Base-by-base conservation (phyloP, 345 rosid species). In the Camelina hispida region DNA sequence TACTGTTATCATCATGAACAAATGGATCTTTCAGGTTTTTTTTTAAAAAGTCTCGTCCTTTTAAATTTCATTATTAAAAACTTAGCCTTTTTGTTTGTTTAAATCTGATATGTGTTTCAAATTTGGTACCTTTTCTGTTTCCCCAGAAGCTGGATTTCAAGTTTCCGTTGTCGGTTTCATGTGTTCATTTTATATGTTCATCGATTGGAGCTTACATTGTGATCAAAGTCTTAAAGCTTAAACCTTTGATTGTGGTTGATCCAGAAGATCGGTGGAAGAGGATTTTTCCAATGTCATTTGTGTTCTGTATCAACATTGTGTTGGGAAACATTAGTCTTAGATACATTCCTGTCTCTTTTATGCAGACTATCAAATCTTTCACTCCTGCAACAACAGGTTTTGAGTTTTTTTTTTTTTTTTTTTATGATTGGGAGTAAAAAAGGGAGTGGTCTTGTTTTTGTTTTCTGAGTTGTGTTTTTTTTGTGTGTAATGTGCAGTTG, bases 351-450 rank as follows among this genome's bases (percentile, higher is more conserved):
- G 99, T 95, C 69, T 95, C 97, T 8, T 95, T 95, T 81, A 95
- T 95, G 99, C 99, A 95, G 83, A 95, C 99, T 0, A 95, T 95
- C 42, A 92, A 95, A 84, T 95, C 99, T 20, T 92, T 95, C 71
- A 92, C 99, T 66, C 99, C 99, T 9, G 97, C 99, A 53, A 95
- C 99, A 52, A 92, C 97, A 85, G 97, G 99, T 95, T 34, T 34
- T 81, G 57, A 61, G 5, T 25, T 32, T 2, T 10, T 9, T 18
- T 8, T 4, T 50, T 2, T 25, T 32, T 2, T 10, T 9, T 18
- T 8, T 4, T 50, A 32, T 30, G 69, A 47, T 25, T 62, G 13
- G 35, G 23, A 46, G 34, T 2, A 22, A 3, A 23, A 40, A 7
- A 15, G 9, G 22, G 3, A 23, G 44, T 59, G 14, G 17, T 59